These are phyloP conservation scores for Letharia columbiana DNA, from an alignment of 495 filamentous ascomycete species.

Conservation along the genomic window DNA sequence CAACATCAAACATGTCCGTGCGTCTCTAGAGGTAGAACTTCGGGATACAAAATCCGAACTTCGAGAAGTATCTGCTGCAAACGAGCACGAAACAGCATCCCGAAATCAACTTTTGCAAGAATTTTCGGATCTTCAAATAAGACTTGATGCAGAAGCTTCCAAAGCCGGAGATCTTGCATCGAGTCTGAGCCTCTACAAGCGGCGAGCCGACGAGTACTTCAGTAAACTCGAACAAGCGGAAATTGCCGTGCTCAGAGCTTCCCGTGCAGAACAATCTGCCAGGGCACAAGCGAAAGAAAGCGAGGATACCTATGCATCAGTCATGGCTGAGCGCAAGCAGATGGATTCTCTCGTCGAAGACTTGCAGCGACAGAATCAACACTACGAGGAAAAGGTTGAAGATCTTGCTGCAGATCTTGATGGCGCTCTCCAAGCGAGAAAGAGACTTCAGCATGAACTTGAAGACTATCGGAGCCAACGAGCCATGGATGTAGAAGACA, in stretches of 20 bases:
- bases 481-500: conserved; percentile 94
- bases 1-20: conserved; percentile 68
- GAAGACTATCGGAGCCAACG: conserved; percentile 94
- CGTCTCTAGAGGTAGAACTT: conserved; percentile 77
- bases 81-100: conserved; percentile 77
- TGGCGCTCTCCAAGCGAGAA: conserved; percentile 80
- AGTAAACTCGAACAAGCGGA: conserved; percentile 96
- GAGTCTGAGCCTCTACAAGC: conserved; percentile 83
- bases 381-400: conserved; percentile 82
- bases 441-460: conserved; percentile 91
- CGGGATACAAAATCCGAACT: conserved; percentile 77
- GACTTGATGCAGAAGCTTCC: conserved; percentile 80
- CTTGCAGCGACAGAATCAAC: conserved; percentile 78
- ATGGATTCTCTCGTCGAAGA: conserved; percentile 87
- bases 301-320: conserved; percentile 80
- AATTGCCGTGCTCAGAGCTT: conserved; percentile 87
- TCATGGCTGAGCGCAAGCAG: conserved; percentile 86
- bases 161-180: conserved; percentile 76
- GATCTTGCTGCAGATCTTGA: conserved; percentile 86
- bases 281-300: conserved; percentile 80
- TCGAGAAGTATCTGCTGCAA: conserved; percentile 62
- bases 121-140: conserved; percentile 88
- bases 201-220: conserved; percentile 92
- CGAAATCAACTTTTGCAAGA: conserved; percentile 84
- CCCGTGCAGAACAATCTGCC: conserved; percentile 86